A percentile compares a stretch with the other conserved stretches of the same genome.
Evolutionary conservation across 2,329 filamentous ascomycete species (phyloP).

Genomic region (Botrytis paeoniae): DNA sequence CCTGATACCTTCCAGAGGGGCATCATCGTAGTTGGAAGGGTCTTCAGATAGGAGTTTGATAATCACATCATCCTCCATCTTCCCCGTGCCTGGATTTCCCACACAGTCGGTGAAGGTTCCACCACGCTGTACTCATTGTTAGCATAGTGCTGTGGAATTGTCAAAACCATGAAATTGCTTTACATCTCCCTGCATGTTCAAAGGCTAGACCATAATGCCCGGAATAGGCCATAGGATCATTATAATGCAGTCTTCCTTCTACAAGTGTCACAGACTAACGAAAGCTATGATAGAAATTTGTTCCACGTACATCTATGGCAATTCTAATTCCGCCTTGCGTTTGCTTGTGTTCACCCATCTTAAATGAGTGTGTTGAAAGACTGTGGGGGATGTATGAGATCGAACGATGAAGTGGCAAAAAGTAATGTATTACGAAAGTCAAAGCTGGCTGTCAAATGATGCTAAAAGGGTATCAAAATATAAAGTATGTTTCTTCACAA

Average conservation of each 20-base stretch:
- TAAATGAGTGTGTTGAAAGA: slow-evolving; percentile 24
- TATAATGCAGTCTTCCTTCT: slow-evolving; percentile 3
- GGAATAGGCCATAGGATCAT: neutral
- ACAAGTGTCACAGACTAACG: slow-evolving; percentile 30
- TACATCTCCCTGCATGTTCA: slow-evolving; percentile 21
- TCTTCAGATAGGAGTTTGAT: slow-evolving; percentile 90
- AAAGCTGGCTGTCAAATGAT: neutral
- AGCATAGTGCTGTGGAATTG: neutral
- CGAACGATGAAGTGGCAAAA: slow-evolving; percentile 4
- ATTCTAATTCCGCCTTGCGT: slow-evolving; percentile 61
- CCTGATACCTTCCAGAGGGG: slow-evolving; percentile 85
- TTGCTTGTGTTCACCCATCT: slow-evolving; percentile 22
- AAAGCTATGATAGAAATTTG: neutral
- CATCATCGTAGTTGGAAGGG: slow-evolving; percentile 85
- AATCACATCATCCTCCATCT: slow-evolving; percentile 71
- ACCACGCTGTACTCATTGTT: slow-evolving; percentile 55
- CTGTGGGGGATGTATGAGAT: neutral
- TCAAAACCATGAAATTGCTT: neutral
- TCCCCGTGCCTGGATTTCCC: slow-evolving; percentile 69
- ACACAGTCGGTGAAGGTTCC: slow-evolving; percentile 94
- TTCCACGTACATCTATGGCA: slow-evolving; percentile 51
- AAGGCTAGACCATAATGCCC: neutral
- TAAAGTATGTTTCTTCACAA: neutral
- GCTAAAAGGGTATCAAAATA: neutral
- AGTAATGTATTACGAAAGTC: neutral